These are phyloP conservation scores for Boletus vinaceobasis DNA, from an alignment of 768 basidiomycete species.

Conservation along the genomic window DNA sequence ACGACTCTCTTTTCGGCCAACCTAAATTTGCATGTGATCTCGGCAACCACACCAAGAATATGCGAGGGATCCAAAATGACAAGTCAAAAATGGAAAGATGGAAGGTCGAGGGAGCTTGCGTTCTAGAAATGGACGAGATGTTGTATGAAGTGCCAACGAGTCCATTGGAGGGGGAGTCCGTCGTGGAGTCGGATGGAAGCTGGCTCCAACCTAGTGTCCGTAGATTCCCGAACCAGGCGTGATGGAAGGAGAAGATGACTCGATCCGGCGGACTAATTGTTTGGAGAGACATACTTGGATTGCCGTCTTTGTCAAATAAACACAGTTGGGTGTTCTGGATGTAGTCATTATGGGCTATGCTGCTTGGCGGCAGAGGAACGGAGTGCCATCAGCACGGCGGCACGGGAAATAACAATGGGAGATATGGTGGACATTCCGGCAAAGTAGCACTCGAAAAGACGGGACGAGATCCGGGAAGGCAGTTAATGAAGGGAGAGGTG, in stretches of 20 bases:
- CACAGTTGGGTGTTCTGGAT: neutral
- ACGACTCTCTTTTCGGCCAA: neutral
- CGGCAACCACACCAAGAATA: neutral
- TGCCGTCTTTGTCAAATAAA: neutral
- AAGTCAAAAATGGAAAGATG: slow-evolving; percentile 14
- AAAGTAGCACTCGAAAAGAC: neutral
- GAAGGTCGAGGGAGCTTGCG: slow-evolving; percentile 11
- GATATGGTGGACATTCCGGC: slow-evolving; percentile 8
- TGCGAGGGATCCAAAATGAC: slow-evolving; percentile 9
- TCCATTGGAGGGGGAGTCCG: neutral
- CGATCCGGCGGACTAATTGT: slow-evolving; percentile 10
- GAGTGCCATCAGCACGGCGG: neutral
- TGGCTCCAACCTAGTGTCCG: neutral
- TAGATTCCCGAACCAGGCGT: slow-evolving; percentile 5
- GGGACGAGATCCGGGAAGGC: slow-evolving; percentile 10
- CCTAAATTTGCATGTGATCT: slow-evolving; percentile 1
- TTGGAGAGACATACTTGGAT: neutral
- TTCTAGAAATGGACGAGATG: slow-evolving; percentile 11
- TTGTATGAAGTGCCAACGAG: neutral
- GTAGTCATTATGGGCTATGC: neutral
- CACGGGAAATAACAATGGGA: neutral
- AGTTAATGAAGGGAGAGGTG: neutral
- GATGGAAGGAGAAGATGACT: neutral
- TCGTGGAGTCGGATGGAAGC: slow-evolving; percentile 10
- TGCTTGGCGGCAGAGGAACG: neutral